Evolutionary conservation across 495 filamentous ascomycete genomes (phyloP).

Genomic region (Hypoxylon lenormandii): DNA sequence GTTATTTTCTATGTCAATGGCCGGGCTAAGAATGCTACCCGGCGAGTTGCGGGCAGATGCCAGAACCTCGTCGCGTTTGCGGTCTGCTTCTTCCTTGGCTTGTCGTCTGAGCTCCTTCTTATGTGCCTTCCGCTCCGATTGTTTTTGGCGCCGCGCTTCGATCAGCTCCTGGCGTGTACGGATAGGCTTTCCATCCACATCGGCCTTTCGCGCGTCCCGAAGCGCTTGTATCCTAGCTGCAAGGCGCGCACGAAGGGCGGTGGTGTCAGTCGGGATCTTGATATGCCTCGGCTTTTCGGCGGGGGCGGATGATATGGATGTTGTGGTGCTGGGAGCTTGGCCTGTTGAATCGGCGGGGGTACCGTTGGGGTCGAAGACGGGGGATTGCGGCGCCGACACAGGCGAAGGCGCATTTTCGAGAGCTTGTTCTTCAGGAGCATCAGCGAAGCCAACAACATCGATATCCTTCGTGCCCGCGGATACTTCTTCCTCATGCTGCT

Average conservation of each 20-base stretch:
- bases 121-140: conserved; percentile 82
- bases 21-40: conserved; percentile 70
- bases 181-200: conserved; percentile 82
- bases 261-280: conserved; percentile 71
- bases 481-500: conserved; percentile 57
- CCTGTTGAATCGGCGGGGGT: conserved; percentile 53
- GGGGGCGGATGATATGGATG: conserved; percentile 77
- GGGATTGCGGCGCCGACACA: conserved; percentile 70
- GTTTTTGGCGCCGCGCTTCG: conserved; percentile 86
- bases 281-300: conserved; percentile 67
- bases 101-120: conserved; percentile 83
- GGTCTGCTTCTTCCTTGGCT: conserved; percentile 79
- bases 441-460: conserved; percentile 60
- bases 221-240: conserved; percentile 83
- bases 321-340: conserved; percentile 71
- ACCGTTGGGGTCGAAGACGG: conserved; percentile 71
- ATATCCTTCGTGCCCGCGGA: conserved; percentile 54
- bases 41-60: conserved; percentile 70
- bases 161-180: conserved; percentile 88
- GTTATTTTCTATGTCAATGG: conserved; percentile 71
- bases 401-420: conserved; percentile 60
- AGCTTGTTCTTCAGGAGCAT: conserved; percentile 56
- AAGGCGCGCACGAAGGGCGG: conserved; percentile 78
- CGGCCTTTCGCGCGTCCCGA: conserved; percentile 82
- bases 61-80: conserved; percentile 74